Evolutionary conservation across 208 protist species (phyloP).

Genomic region (Trypanosoma cruzi): DNA sequence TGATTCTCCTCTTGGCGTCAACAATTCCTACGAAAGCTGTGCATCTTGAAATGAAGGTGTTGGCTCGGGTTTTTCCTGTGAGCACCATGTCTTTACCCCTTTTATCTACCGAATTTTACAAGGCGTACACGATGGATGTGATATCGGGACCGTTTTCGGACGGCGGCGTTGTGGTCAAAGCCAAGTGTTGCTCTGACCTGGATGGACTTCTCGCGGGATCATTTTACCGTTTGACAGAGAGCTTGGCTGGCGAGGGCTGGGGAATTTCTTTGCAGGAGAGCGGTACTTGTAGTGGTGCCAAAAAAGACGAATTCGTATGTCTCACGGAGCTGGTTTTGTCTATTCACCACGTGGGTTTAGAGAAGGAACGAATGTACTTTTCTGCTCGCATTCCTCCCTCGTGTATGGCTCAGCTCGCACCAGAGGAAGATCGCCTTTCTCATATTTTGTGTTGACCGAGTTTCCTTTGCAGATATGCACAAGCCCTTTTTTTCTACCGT

Average conservation of each 20-base stretch:
- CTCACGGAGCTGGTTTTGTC: constrained; percentile 16
- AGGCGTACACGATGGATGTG: constrained; percentile 35
- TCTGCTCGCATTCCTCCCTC: background rate
- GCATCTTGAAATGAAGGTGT: constrained; percentile 30
- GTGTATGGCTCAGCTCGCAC: constrained; percentile 11
- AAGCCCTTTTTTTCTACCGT: background rate
- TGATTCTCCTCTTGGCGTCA: constrained; percentile 20
- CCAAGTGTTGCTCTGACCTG: constrained; percentile 25
- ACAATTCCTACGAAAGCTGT: constrained; percentile 34
- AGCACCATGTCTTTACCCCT: constrained; percentile 30
- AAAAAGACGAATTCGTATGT: constrained; percentile 11
- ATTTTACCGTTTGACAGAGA: constrained; percentile 39
- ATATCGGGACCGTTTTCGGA: constrained; percentile 3
- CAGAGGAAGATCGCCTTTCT: constrained; percentile 1
- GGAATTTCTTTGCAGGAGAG: constrained; percentile 30
- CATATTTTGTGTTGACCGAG: background rate
- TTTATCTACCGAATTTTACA: constrained; percentile 53
- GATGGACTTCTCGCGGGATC: constrained; percentile 34
- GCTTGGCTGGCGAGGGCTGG: constrained; percentile 65
- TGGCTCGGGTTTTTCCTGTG: constrained; percentile 25
- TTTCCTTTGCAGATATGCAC: constrained; percentile 3
- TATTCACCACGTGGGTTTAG: constrained; percentile 3
- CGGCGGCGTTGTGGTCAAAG: constrained; percentile 18
- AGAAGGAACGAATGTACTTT: constrained; percentile 16
- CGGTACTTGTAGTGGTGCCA: background rate